Evolutionary conservation across 1,284 basidiomycete genomes (phyloP).

Genomic region (Inonotus hispidus): DNA sequence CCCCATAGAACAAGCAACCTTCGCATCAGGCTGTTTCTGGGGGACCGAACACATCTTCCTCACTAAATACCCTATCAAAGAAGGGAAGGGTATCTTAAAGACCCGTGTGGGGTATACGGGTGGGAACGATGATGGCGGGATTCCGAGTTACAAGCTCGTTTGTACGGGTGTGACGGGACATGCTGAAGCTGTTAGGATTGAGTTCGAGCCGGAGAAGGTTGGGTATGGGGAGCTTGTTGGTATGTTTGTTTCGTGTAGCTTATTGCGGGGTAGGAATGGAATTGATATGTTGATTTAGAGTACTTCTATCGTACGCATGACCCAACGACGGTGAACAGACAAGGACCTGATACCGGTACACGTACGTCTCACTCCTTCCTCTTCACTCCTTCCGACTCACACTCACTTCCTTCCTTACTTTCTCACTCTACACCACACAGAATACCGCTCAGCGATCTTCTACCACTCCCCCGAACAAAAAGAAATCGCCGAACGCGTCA

Average conservation of each 20-base stretch:
- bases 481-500: slow-evolving; percentile 72
- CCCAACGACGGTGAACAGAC: slow-evolving; percentile 77
- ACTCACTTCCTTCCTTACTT: background rate
- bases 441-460: slow-evolving; percentile 95
- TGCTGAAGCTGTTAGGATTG: slow-evolving; percentile 84
- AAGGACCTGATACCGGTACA: slow-evolving; percentile 73
- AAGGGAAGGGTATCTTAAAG: slow-evolving; percentile 46
- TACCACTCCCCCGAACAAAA: slow-evolving; percentile 74
- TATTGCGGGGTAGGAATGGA: background rate
- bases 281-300: slow-evolving; percentile 42
- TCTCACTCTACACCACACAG: slow-evolving; percentile 33
- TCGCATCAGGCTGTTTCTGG: slow-evolving; percentile 72
- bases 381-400: background rate
- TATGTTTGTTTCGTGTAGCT: slow-evolving; percentile 31
- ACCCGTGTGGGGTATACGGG: slow-evolving; percentile 82
- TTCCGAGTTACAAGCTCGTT: slow-evolving; percentile 72
- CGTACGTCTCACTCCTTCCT: slow-evolving; percentile 46
- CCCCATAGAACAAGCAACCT: slow-evolving; percentile 60
- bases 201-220: slow-evolving; percentile 78
- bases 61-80: slow-evolving; percentile 66
- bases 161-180: slow-evolving; percentile 82
- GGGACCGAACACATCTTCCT: slow-evolving; percentile 85
- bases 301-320: slow-evolving; percentile 96
- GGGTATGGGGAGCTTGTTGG: slow-evolving; percentile 81
- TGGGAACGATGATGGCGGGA: slow-evolving; percentile 48